Base-by-base conservation (phyloP, 805 yeast genomes). In the Tetrapisispora pingtungensis region DNA sequence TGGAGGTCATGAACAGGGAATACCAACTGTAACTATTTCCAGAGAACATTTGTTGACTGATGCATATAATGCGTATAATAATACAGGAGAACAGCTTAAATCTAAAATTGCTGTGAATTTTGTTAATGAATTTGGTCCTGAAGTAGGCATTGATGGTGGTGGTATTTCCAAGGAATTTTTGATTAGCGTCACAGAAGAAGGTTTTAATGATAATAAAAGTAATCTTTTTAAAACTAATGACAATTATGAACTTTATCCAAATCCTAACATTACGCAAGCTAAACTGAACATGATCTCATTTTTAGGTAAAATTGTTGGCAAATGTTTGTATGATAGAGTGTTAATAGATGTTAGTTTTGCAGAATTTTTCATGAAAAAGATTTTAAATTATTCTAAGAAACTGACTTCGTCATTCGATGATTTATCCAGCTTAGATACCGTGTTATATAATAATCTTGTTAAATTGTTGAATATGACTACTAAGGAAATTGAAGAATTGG, bases 121-220 rank as follows among this genome's bases (percentile, higher is more conserved):
- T 57, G 67, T 68, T 32, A 84, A 85, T 54, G 75, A 82, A 45
- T 77, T 80, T 64, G 95, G 89, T 1, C 68, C 66, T 14, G 97
- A 90, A 59, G 87, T 81, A 0, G 98, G 98, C 1, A 82, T 90
- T 36, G 98, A 90, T 61, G 98, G 98, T 7, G 98, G 97, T 12
- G 98, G 98, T 1, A 69, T 90, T 20, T 89, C 97, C 0, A 89
- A 90, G 59, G 98, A 90, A 56, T 79, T 93, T 49, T 65, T 90
- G 44, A 87, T 90, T 2, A 70, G 81, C 41, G 79, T 87, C 0
- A 76, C 81, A 2, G 68, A 66, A 4, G 85, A 83, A 49, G 89
- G 84, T 0, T 85, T 90, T 54, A 65, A 69, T 27, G 65, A 70
- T 4, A 55, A 41, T 12, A 49, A 54, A 17, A 50, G 51, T 30